Conservation (phyloP, 768 basidiomycete genomes). For the Tulasnella sp. region DNA sequence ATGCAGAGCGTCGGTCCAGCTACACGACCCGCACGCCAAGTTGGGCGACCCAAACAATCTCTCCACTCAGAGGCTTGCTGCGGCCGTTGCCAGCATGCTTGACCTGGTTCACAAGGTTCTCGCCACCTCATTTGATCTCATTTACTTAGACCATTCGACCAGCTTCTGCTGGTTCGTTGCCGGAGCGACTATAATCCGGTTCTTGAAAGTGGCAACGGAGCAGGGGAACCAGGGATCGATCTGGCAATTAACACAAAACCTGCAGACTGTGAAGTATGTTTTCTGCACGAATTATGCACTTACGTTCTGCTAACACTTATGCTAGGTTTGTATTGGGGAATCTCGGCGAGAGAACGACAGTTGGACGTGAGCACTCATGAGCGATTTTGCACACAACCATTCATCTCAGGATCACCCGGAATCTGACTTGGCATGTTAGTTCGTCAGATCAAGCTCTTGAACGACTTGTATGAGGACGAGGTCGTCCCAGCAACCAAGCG, state of each 20-base stretch:
- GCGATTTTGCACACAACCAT: no score
- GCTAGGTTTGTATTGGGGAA: constrained; percentile 16
- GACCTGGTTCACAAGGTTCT: constrained; percentile 49
- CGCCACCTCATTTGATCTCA: constrained; percentile 68
- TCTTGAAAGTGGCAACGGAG: constrained; percentile 64
- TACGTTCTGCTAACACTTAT: background rate
- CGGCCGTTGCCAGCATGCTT: constrained; percentile 63
- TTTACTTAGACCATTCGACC: constrained; percentile 64
- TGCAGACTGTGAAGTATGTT: constrained; percentile 67
- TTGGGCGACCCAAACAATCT: constrained; percentile 67
- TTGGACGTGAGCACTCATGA: background rate
- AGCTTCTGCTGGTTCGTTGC: constrained; percentile 72
- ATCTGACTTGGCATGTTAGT: background rate
- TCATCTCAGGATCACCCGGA: background rate
- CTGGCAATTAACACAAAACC: constrained; percentile 60
- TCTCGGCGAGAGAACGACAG: background rate
- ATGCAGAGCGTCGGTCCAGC: constrained; percentile 65
- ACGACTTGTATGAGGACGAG: constrained; percentile 15
- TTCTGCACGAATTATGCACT: background rate
- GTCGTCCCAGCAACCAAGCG: background rate
- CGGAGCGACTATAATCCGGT: constrained; percentile 67
- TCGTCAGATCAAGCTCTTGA: constrained; percentile 20
- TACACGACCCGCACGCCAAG: constrained; percentile 79
- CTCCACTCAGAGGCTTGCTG: constrained; percentile 44
- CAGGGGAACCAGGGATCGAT: constrained; percentile 61